Conservation (phyloP, 345 rosid genomes). For the Eucalyptus curtisii region DNA sequence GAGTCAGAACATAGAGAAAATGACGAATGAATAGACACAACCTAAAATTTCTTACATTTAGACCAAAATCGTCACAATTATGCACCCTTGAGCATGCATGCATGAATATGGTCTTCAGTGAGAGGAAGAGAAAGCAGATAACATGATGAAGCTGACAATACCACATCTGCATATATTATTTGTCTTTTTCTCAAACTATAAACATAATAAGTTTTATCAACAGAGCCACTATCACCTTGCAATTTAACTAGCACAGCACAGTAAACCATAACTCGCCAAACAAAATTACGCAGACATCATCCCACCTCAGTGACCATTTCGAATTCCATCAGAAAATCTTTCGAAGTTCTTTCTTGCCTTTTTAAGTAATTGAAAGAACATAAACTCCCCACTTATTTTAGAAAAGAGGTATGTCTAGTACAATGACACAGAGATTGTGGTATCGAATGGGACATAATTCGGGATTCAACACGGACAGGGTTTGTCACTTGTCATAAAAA, state of each 20-base stretch:
- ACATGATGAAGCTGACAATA: not conserved
- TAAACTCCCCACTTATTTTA: not conserved
- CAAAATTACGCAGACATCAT: not conserved
- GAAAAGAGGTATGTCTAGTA: not conserved
- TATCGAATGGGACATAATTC: not conserved
- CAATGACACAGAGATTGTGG: not conserved
- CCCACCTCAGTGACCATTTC: not conserved
- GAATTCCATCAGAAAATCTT: not conserved
- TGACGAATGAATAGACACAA: not conserved
- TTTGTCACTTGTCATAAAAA: not conserved
- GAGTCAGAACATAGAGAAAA: not conserved
- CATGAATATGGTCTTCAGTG: not conserved
- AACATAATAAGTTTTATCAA: not conserved
- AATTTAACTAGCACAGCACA: not conserved
- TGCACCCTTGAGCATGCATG: not conserved
- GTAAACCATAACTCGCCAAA: not conserved
- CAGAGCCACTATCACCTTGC: not conserved
- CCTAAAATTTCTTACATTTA: not conserved
- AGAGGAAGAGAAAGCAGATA: not conserved
- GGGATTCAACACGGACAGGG: not conserved
- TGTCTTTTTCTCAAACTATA: not conserved
- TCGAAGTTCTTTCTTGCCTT: not conserved
- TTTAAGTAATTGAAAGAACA: not conserved
- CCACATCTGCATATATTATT: not conserved
- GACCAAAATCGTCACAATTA: not conserved